Percentiles rank a stretch among this genome's conserved stretches.
Conservation (phyloP, 2,329 filamentous ascomycete genomes). For the Aspergillus jensenii region DNA sequence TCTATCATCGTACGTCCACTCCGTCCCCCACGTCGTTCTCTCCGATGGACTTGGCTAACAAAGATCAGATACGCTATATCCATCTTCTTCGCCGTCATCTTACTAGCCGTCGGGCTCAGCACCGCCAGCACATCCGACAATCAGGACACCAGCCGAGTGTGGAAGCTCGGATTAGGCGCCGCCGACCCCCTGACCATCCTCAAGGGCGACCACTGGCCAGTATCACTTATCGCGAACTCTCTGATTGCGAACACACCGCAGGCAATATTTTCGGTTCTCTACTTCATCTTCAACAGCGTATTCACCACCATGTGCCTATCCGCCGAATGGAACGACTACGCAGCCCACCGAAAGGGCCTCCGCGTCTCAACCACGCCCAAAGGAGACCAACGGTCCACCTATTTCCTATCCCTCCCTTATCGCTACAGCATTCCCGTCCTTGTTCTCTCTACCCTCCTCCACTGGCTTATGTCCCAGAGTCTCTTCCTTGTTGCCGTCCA, state of each 20-base stretch:
- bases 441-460: constrained; percentile 29
- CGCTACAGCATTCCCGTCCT: constrained; percentile 39
- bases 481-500: constrained; percentile 40
- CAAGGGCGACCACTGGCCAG: background rate
- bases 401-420: constrained; percentile 28
- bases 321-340: constrained; percentile 48
- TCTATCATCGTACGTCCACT: too few relatives aligned
- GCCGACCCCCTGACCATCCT: constrained; percentile 2
- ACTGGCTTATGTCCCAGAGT: constrained; percentile 47
- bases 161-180: background rate
- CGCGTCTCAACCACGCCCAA: constrained; percentile 36
- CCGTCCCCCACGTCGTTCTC: too few relatives aligned
- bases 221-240: constrained; percentile 9
- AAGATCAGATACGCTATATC: too few relatives aligned
- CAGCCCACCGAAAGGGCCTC: constrained; percentile 29
- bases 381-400: constrained; percentile 39
- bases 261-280: constrained; percentile 32
- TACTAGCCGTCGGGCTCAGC: background rate
- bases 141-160: background rate
- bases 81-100: too few relatives aligned
- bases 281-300: constrained; percentile 32
- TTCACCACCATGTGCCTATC: constrained; percentile 48
- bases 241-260: constrained; percentile 37
- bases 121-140: background rate
- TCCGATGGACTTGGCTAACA: too few relatives aligned